Conservation (phyloP, 2,329 filamentous ascomycete genomes). For the Beauveria varroae region DNA sequence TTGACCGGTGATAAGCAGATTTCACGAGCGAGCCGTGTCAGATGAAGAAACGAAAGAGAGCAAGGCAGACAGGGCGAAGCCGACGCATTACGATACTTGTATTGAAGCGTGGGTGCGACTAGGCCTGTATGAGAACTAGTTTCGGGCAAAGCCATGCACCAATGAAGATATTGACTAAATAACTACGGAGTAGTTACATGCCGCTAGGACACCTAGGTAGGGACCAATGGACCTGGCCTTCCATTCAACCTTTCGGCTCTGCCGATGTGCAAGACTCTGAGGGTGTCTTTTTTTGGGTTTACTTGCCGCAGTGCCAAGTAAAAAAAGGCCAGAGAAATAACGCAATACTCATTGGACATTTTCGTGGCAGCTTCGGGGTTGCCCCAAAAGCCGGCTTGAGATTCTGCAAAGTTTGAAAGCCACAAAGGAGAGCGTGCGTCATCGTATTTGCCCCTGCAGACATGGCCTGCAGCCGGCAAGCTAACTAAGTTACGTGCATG, state of each 20-base stretch:
- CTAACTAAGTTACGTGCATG: too few species aligned
- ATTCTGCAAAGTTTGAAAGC: neutral
- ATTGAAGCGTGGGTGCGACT: neutral
- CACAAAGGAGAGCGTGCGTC: neutral
- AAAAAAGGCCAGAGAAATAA: neutral
- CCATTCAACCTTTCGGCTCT: neutral
- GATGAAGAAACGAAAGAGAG: neutral
- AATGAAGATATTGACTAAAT: too few species aligned
- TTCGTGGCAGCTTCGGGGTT: too few species aligned
- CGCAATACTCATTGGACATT: too few species aligned
- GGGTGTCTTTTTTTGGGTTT: neutral
- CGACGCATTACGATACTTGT: neutral
- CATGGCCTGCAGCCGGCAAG: too few species aligned
- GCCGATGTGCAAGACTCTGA: neutral
- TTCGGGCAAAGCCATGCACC: neutral
- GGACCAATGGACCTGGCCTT: neutral
- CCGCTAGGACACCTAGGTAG: too few species aligned
- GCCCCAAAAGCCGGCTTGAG: neutral
- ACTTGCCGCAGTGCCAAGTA: neutral
- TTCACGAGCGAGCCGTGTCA: neutral
- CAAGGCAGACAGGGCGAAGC: neutral
- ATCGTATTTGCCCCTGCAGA: neutral
- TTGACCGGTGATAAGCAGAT: neutral
- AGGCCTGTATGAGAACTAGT: neutral
- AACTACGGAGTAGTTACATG: too few species aligned